Conservation (phyloP, 2,329 filamentous ascomycete species). For the Ilyonectria mors-panacis region DNA sequence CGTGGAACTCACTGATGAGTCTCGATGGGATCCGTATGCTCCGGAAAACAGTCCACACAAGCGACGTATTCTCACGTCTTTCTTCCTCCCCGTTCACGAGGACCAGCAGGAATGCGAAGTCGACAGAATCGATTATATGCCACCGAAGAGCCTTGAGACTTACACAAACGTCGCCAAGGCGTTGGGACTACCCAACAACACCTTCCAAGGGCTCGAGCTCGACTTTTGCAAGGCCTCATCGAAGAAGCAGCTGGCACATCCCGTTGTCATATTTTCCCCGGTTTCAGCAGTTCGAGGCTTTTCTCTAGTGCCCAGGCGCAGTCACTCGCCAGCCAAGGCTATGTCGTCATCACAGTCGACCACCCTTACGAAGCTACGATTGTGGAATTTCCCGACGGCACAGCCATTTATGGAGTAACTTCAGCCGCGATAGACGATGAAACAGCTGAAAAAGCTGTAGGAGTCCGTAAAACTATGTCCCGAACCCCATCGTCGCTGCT, state of each 20-base stretch:
- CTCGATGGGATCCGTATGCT: conserved; percentile 39
- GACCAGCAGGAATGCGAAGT: conserved; percentile 14
- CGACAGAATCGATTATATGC: conserved; percentile 33
- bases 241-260: conserved; percentile 32
- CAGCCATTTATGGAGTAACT: conserved; percentile 32
- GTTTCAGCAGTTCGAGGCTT: conserved; percentile 55
- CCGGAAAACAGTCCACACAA: conserved; percentile 30
- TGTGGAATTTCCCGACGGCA: conserved; percentile 60
- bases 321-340: conserved; percentile 61
- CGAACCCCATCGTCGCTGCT: neutral
- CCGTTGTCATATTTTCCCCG: conserved; percentile 59
- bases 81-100: conserved; percentile 28
- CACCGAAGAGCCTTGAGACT: conserved; percentile 26
- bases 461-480: conserved; percentile 9
- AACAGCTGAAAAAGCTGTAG: conserved; percentile 25
- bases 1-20: conserved; percentile 36
- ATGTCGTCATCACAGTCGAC: conserved; percentile 61
- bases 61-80: conserved; percentile 32
- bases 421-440: conserved; percentile 36
- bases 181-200: conserved; percentile 27
- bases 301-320: conserved; percentile 57
- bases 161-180: conserved; percentile 5
- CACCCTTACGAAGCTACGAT: conserved; percentile 60
- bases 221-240: conserved; percentile 36
- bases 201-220: conserved; percentile 31